A percentile compares a stretch with the other conserved stretches of the same genome.
Conservation (phyloP, 805 yeast species). For the Martiniozyma abietophila region DNA sequence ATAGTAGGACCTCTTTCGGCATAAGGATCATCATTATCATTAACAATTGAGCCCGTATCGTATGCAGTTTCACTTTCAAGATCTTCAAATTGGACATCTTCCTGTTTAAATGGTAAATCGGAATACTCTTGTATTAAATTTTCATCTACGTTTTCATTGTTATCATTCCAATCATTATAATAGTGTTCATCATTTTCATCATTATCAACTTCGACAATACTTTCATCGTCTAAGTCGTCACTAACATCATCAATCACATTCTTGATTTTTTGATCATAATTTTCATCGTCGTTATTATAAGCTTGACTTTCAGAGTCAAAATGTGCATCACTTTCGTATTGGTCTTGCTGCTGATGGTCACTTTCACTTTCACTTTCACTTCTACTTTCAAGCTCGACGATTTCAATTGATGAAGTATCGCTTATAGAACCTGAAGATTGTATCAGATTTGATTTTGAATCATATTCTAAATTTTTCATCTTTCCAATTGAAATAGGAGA, state of each 20-base stretch:
- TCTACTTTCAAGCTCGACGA: constrained; percentile 2
- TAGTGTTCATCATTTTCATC: constrained; percentile 1
- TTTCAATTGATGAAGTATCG: constrained; percentile 4
- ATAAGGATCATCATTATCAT: constrained; percentile 4
- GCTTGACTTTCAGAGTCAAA: too few species aligned
- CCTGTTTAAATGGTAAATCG: constrained; percentile 12
- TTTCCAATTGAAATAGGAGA: too few species aligned
- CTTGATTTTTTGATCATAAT: background rate
- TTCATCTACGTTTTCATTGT: constrained; percentile 1
- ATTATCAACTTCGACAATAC: background rate
- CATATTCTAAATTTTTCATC: too few species aligned
- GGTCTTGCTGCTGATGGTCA: background rate
- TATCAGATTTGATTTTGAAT: too few species aligned
- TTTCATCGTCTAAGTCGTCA: background rate
- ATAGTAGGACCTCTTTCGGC: constrained; percentile 5
- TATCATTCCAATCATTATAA: constrained; percentile 1
- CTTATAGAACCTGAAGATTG: too few species aligned
- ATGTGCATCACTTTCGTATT: too few species aligned
- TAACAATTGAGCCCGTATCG: background rate
- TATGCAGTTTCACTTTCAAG: constrained; percentile 3
- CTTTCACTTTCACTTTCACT: constrained; percentile 2
- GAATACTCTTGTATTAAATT: constrained; percentile 3
- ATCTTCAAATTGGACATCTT: constrained; percentile 11
- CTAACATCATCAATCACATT: background rate
- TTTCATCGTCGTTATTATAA: background rate